Base-by-base conservation (phyloP, 1,284 basidiomycete species). In the Waitea zeae region DNA sequence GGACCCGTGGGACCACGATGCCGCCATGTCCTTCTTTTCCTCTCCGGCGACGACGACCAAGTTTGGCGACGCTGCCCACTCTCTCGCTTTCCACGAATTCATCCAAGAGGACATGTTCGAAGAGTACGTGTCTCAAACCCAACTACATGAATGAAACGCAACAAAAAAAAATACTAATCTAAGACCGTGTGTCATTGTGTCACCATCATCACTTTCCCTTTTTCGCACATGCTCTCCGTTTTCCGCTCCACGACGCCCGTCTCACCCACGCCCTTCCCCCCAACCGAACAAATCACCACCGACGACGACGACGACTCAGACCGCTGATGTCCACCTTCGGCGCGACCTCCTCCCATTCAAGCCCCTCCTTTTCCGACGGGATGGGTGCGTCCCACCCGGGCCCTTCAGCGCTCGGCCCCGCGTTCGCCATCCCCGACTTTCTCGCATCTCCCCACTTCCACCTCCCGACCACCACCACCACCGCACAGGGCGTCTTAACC, bases 51-150 rank as follows among this genome's bases (percentile, higher is more conserved):
- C 30, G 53, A 58, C 37, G 62, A 75, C 56, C n/a, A n/a, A n/a
- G n/a, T n/a, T n/a, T n/a, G n/a, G n/a, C n/a, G n/a, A n/a, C n/a
- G n/a, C n/a, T n/a, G n/a, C n/a, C n/a, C n/a, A n/a, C n/a, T n/a
- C n/a, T n/a, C 62, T 81, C 39, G 59, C 62, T 20, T 52, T 83
- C 28, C 73, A 79, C 44, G 80, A 83, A 44, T 54, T 83, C 32
- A 63, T 82, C 36, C 71, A 78, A 43, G 66, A 70, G 39, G 65
- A 73, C 44, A 70, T 67, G 17, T 78, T 75, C 47, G 73, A 78
- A 42, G 74, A 80, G 78, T 82, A 49, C 43, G 72, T 58, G 19
- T 36, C 33, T 50, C 33, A 53, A 47, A 35, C 52, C 47, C 19
- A 46, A 41, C 36, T 44, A 26, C 7, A n/a, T 7, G 24, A n/a